Evolutionary conservation across 805 yeast species (phyloP).

Genomic region (Ogataea salicorniae): DNA sequence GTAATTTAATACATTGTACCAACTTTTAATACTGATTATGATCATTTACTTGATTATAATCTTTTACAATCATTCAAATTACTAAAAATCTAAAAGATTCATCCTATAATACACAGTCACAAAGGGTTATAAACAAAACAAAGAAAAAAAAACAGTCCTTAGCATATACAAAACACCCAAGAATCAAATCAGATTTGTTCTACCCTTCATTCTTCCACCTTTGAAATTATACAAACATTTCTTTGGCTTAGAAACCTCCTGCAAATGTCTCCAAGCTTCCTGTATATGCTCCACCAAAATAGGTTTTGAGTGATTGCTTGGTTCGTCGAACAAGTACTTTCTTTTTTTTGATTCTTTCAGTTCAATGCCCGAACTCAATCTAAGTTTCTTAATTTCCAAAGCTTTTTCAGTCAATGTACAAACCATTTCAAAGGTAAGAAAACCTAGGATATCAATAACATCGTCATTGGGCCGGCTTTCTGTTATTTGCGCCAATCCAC

Average conservation of each 20-base stretch:
- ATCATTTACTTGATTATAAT: no score
- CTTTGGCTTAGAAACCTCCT: constrained; percentile 49
- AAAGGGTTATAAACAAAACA: no score
- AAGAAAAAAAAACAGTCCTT: no score
- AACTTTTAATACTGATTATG: no score
- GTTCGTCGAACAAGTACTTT: constrained; percentile 75
- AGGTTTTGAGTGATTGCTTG: constrained; percentile 78
- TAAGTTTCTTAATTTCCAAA: constrained; percentile 53
- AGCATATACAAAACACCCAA: background rate
- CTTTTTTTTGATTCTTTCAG: constrained; percentile 45
- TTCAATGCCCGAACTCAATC: constrained; percentile 28
- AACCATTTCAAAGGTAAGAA: constrained; percentile 92
- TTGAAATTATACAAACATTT: constrained; percentile 65
- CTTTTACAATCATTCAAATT: no score
- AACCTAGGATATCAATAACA: constrained; percentile 92
- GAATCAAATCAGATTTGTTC: constrained; percentile 42
- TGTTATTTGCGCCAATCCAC: constrained; percentile 74
- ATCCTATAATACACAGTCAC: no score
- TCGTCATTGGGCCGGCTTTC: constrained; percentile 94
- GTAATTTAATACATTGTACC: no score
- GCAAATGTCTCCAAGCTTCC: constrained; percentile 85
- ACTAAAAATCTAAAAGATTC: no score
- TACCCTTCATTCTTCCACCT: constrained; percentile 56
- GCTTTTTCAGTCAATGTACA: constrained; percentile 94
- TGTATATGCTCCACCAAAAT: constrained; percentile 73